These are phyloP conservation scores for Halocafeteria seosinensis DNA, from an alignment of 108 stramenopile genomes.

Conservation along the genomic window DNA sequence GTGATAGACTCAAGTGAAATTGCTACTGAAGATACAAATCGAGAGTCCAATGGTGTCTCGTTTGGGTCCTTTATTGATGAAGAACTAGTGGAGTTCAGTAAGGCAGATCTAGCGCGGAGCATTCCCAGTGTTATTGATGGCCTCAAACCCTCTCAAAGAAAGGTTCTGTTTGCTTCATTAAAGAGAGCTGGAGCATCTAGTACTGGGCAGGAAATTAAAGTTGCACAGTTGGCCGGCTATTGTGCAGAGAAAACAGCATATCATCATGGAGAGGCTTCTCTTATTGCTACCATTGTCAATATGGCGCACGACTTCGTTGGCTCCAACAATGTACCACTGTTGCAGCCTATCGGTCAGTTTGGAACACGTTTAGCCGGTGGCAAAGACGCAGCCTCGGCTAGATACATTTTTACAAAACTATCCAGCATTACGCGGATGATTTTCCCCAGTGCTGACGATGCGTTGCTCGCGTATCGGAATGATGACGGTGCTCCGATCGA, in stretches of 20 bases:
- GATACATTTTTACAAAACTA: constrained; percentile 74
- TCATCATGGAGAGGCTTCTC: constrained; percentile 63
- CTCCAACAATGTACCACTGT: constrained; percentile 67
- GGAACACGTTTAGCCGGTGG: constrained; percentile 70
- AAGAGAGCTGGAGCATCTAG: not conserved
- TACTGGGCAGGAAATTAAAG: constrained; percentile 4
- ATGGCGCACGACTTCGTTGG: constrained; percentile 89
- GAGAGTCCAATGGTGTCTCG: not conserved
- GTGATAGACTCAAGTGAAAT: constrained; percentile 7
- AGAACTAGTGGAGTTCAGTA: constrained; percentile 70
- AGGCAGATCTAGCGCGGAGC: constrained; percentile 62
- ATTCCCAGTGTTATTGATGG: constrained; percentile 68
- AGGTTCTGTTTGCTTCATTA: constrained; percentile 61
- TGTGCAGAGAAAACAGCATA: constrained; percentile 76
- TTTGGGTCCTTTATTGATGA: constrained; percentile 50
- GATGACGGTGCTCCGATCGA: constrained; percentile 71
- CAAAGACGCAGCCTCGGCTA: constrained; percentile 65
- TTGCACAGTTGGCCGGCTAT: constrained; percentile 62
- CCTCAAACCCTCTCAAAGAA: constrained; percentile 73
- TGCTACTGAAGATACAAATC: not conserved
- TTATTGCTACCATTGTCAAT: constrained; percentile 41
- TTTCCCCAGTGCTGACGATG: constrained; percentile 63
- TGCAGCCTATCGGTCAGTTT: constrained; percentile 70
- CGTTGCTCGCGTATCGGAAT: constrained; percentile 48
- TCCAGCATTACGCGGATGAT: constrained; percentile 48